These are phyloP conservation scores for Eimeria zaria DNA, from an alignment of 169 alveolate genomes.

Conservation along the genomic window DNA sequence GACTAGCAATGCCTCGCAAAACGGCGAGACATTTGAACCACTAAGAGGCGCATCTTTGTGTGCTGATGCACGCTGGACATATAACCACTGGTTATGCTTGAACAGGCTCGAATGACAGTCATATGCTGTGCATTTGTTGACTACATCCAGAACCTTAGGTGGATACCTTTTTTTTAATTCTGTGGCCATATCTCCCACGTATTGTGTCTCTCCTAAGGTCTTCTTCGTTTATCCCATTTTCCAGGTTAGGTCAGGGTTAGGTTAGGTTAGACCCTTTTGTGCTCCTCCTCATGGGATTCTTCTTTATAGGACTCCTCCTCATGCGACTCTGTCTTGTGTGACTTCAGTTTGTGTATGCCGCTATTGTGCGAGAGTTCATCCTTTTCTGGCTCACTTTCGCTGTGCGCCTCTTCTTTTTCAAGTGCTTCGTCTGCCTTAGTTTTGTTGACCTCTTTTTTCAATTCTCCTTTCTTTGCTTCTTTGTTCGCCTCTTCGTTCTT, in stretches of 20 bases:
- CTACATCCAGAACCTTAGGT: neutral
- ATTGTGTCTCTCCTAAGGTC: neutral
- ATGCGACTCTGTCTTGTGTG: constrained; percentile 1
- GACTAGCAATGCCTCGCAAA: neutral
- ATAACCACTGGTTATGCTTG: neutral
- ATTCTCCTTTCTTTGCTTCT: neutral
- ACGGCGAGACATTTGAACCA: neutral
- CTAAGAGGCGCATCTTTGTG: neutral
- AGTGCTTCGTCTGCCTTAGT: neutral
- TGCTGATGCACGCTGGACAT: neutral
- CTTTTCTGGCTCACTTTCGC: neutral
- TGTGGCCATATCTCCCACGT: neutral
- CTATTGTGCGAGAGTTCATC: neutral
- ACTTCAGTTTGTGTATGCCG: neutral
- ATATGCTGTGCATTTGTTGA: neutral
- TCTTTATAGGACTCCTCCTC: neutral
- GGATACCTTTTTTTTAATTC: neutral
- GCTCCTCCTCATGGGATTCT: constrained; percentile 27
- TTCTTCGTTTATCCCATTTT: neutral
- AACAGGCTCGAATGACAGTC: neutral
- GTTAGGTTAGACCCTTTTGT: neutral
- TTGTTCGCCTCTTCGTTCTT: neutral
- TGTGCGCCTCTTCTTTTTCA: neutral
- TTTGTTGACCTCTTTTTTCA: too few relatives aligned
- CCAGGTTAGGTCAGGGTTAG: too few relatives aligned